Conservation (phyloP, 805 yeast species). For the Ogataea allantospora region DNA sequence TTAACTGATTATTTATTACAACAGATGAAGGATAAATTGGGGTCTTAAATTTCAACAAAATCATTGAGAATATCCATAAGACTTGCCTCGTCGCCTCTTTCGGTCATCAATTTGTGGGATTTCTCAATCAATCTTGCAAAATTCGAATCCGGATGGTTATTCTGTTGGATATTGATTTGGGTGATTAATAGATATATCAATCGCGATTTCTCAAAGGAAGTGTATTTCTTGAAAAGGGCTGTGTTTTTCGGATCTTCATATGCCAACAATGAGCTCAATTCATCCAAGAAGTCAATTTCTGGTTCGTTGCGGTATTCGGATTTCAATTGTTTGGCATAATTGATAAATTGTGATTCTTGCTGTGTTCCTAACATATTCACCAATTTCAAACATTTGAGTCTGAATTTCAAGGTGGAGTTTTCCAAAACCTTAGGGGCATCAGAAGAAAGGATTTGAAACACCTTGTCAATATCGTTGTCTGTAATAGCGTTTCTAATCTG, state of each 20-base stretch:
- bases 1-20: slow-evolving; percentile 52
- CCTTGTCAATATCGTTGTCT: slow-evolving; percentile 45
- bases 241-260: slow-evolving; percentile 46
- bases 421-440: slow-evolving; percentile 40
- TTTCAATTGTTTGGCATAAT: slow-evolving; percentile 40
- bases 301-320: slow-evolving; percentile 30
- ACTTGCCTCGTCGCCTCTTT: slow-evolving; percentile 33
- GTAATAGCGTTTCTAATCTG: slow-evolving; percentile 41
- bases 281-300: slow-evolving; percentile 39
- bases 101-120: slow-evolving; percentile 22
- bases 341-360: slow-evolving; percentile 35
- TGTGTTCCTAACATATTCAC: slow-evolving; percentile 35
- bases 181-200: slow-evolving; percentile 43
- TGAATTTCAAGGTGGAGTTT: no score
- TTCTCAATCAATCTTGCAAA: slow-evolving; percentile 7
- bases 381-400: slow-evolving; percentile 43
- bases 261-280: slow-evolving; percentile 51
- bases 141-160: slow-evolving; percentile 19
- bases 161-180: slow-evolving; percentile 26
- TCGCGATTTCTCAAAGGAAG: slow-evolving; percentile 36
- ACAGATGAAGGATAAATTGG: slow-evolving; percentile 29
- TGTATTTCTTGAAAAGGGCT: slow-evolving; percentile 37
- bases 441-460: slow-evolving; percentile 36
- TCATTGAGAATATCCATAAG: slow-evolving; percentile 47
- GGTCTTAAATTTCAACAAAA: slow-evolving; percentile 32